phyloP scores from a whole-genome alignment of 257 asterid species.

The Salvia splendens region DNA sequence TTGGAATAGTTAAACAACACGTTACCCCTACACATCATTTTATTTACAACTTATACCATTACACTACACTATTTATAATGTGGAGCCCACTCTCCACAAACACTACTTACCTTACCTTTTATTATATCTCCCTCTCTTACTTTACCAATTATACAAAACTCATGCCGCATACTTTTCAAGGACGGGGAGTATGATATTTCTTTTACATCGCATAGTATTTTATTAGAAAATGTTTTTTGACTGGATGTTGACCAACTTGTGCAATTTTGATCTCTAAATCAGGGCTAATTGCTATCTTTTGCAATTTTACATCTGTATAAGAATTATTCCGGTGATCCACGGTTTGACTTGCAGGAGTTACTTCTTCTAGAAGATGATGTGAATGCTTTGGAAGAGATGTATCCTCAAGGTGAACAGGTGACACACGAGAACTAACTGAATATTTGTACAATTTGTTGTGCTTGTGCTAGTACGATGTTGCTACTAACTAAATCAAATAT shows the following conservation, averaged over 20 bases:
- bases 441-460: not conserved
- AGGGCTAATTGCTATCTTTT: not conserved
- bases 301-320: not conserved
- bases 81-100: too few species aligned
- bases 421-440: slow-evolving; percentile 27
- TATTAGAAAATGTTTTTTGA: slow-evolving; percentile 16
- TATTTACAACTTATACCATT: too few species aligned
- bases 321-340: not conserved
- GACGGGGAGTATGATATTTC: not conserved
- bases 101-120: too few species aligned
- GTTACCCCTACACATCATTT: too few species aligned
- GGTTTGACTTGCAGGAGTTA: slow-evolving; percentile 57
- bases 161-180: too few species aligned
- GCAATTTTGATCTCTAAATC: slow-evolving; percentile 10
- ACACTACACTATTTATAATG: too few species aligned
- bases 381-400: slow-evolving; percentile 91
- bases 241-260: not conserved
- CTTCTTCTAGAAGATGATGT: slow-evolving; percentile 90
- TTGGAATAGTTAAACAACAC: too few species aligned
- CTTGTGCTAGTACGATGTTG: not conserved
- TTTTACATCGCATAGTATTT: slow-evolving; percentile 6
- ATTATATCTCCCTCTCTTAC: too few species aligned
- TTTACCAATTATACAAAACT: too few species aligned
- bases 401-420: slow-evolving; percentile 99
- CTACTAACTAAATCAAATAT: not conserved